A percentile compares a stretch with the other conserved stretches of the same genome.
Conservation (phyloP, 148 eudicot genomes). For the Rhododendron molle region DNA sequence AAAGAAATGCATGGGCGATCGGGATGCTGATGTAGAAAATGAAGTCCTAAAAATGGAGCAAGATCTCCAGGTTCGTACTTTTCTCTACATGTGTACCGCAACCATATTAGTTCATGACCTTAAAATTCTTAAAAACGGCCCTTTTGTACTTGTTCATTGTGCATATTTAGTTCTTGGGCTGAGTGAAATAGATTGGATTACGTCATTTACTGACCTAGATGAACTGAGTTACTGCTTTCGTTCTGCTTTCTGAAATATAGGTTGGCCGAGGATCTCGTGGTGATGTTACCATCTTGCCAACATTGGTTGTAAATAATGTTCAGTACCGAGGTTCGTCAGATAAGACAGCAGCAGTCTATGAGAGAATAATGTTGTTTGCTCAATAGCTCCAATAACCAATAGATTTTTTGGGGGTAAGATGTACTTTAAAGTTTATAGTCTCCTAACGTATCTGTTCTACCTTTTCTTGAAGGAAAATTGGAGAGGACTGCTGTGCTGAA, state of each 20-base stretch:
- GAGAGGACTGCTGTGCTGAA: slow-evolving; percentile 80
- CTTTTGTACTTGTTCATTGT: neutral
- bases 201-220: slow-evolving; percentile 3
- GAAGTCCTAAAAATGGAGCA: slow-evolving; percentile 82
- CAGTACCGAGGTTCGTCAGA: slow-evolving; percentile 80
- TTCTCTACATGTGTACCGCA: neutral
- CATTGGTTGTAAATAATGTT: slow-evolving; percentile 68
- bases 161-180: neutral
- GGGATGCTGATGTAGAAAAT: slow-evolving; percentile 76
- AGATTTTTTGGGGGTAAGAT: neutral
- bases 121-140: too few species aligned
- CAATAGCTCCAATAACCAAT: neutral
- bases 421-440: neutral
- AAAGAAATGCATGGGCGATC: slow-evolving; percentile 74
- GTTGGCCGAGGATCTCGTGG: slow-evolving; percentile 87
- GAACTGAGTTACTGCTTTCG: neutral
- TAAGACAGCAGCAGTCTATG: neutral
- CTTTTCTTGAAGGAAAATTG: slow-evolving; percentile 56
- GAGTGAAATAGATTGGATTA: neutral
- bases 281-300: slow-evolving; percentile 92
- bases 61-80: slow-evolving; percentile 61
- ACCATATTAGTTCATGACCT: neutral
- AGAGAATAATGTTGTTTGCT: neutral
- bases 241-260: slow-evolving; percentile 30
- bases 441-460: slow-evolving; percentile 5